Percentiles rank a stretch among this genome's conserved stretches.
These are phyloP conservation scores for Corymbia calophylla DNA, from an alignment of 441 rosid species.

Conservation along the genomic window DNA sequence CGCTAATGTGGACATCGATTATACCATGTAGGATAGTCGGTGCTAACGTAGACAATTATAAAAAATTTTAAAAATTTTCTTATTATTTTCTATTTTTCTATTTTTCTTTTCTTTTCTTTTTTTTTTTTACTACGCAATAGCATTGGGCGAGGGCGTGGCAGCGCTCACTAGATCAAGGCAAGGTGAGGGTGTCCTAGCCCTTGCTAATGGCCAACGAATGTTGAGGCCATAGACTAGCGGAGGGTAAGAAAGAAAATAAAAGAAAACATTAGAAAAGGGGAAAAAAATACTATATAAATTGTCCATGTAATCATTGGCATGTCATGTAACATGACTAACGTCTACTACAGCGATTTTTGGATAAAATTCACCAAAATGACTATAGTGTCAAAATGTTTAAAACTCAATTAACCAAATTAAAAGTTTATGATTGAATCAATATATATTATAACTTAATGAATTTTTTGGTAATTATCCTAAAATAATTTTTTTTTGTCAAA, in stretches of 20 bases:
- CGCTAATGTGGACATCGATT: accelerated
- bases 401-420: neutral
- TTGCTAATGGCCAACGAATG: accelerated
- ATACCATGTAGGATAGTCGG: accelerated
- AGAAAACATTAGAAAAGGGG: neutral
- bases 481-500: neutral
- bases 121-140: neutral
- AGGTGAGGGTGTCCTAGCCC: neutral
- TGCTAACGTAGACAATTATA: neutral
- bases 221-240: accelerated
- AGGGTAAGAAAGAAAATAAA: neutral
- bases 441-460: neutral
- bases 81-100: no score
- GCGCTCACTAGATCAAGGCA: no score
- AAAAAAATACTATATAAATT: neutral
- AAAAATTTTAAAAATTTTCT: neutral
- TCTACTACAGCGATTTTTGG: accelerated
- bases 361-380: accelerated
- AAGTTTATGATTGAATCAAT: neutral
- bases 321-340: neutral
- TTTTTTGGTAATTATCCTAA: neutral
- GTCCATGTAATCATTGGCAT: accelerated
- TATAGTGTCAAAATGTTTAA: neutral
- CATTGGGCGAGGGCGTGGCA: accelerated
- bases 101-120: neutral